A percentile compares a stretch with the other conserved stretches of the same genome.
Evolutionary conservation across 257 asterid species (phyloP).

Genomic region (Salvia miltiorrhiza): DNA sequence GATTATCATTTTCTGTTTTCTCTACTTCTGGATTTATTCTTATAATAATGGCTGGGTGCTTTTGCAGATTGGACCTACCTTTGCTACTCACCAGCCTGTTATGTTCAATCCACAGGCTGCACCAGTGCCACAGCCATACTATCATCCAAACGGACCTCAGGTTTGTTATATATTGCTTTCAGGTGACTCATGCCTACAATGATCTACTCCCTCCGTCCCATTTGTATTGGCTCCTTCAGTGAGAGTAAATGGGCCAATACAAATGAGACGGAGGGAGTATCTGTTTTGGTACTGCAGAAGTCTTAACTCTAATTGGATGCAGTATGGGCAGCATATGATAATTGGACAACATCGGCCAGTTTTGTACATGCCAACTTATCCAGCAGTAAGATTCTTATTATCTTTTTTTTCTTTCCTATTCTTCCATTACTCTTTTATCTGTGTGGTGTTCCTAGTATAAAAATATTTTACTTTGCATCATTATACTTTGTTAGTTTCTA

Average conservation of each 20-base stretch:
- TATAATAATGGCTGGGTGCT: constrained; percentile 19
- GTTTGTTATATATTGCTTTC: constrained; percentile 35
- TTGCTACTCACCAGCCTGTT: constrained; percentile 65
- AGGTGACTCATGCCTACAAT: constrained; percentile 1
- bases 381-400: constrained; percentile 57
- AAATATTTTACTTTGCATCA: not conserved
- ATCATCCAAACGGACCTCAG: constrained; percentile 92
- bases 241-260: too few relatives aligned
- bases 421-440: constrained; percentile 1
- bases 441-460: not conserved
- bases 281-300: not conserved
- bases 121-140: constrained; percentile 68
- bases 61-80: constrained; percentile 72
- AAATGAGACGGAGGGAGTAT: too few relatives aligned
- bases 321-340: constrained; percentile 92
- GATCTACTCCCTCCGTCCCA: not conserved
- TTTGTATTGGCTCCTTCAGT: too few relatives aligned
- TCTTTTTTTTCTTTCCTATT: not conserved
- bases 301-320: constrained; percentile 26
- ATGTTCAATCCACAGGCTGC: constrained; percentile 74
- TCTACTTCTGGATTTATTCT: not conserved
- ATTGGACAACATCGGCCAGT: constrained; percentile 87
- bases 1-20: not conserved
- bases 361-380: constrained; percentile 76
- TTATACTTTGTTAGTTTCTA: not conserved